Evolutionary conservation across 2,329 filamentous ascomycete genomes (phyloP).

Genomic region (Epicoccum sorghinum): DNA sequence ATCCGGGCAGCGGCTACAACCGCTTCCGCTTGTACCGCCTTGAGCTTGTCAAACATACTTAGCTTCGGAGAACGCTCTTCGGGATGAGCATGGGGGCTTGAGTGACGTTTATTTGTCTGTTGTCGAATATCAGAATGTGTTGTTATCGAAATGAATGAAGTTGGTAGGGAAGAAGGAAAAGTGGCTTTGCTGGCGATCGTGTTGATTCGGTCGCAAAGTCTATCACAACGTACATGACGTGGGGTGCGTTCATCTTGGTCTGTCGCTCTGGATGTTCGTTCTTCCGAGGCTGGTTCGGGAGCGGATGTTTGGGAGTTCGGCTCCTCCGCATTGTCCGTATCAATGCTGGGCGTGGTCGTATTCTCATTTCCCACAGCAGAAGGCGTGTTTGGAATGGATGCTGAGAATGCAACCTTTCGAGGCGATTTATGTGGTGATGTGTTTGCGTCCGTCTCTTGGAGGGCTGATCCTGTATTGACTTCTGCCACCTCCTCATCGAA

Average conservation of each 20-base stretch:
- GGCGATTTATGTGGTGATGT: conserved; percentile 44
- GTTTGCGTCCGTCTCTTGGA: conserved; percentile 46
- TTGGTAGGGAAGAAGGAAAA: conserved; percentile 30
- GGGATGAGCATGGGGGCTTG: conserved; percentile 45
- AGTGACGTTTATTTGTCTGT: conserved; percentile 47
- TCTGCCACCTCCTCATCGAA: conserved; percentile 40
- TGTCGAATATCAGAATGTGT: conserved; percentile 36
- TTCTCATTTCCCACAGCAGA: conserved; percentile 42
- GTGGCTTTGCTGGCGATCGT: conserved; percentile 36
- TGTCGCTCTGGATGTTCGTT: conserved; percentile 26
- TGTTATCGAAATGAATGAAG: conserved; percentile 11
- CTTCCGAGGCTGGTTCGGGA: conserved; percentile 24
- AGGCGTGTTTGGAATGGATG: conserved; percentile 43
- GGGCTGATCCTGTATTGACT: conserved; percentile 30
- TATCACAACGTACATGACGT: conserved; percentile 47
- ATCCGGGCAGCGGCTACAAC: conserved; percentile 48
- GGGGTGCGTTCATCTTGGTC: conserved; percentile 38
- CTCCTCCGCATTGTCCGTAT: conserved; percentile 31
- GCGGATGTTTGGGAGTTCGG: conserved; percentile 24
- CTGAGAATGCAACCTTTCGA: conserved; percentile 49
- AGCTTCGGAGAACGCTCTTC: conserved; percentile 49
- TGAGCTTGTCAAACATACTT: conserved; percentile 56
- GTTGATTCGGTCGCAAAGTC: conserved; percentile 29
- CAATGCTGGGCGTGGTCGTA: conserved; percentile 35
- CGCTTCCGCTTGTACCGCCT: conserved; percentile 51